Base-by-base conservation (phyloP, 1,139 yeast genomes). In the Geotrichum phurueaensis region DNA sequence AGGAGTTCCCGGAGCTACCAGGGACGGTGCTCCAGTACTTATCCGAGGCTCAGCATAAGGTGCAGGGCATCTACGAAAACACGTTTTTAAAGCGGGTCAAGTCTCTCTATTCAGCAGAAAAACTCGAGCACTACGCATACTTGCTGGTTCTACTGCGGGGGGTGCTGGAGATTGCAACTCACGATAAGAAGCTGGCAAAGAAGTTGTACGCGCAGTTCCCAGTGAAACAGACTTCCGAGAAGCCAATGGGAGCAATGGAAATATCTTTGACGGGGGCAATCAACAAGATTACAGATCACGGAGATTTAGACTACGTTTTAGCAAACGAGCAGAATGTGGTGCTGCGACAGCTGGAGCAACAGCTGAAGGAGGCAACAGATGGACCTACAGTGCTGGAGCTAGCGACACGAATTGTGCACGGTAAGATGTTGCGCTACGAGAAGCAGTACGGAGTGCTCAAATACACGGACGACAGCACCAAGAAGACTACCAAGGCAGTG, bases 391-490 rank as follows among this genome's bases (percentile, higher is more conserved):
- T 67, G 13, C 65, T 73, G 48, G 74, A 70, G 48, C 59, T 71
- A 23, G 69, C 75, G 0, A 65, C 66, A 3, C 61, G 66, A 7
- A 59, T 69, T n/a, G 67, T 63, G 43, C 69, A 69, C 52, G 65
- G 64, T 62, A 48, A 59, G 15, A 29, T 56, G 51, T 51, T 62
- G 59, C 33, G 58, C 62, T 7, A 55, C n/a, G 54, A 36, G 48
- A 52, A 36, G 31, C 54, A 62, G 4, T 58, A 59, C 18, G 64
- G 62, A 12, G 66, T 71, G 1, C 53, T 69, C n/a, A 64, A 70
- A n/a, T 67, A 70, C 22, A 60, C 70, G 5, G 75, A 75, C 23
- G 71, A 71, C 54, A 65, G 67, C 36, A 70, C 71, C 9, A 75
- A 74, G 5, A 69, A 69, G 53, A 39, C 47, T 39, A 39, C 47